Evolutionary conservation across 805 yeast genomes (phyloP), one percentile per base, ranked within the genome.

Genomic region (Candida chilensis): DNA sequence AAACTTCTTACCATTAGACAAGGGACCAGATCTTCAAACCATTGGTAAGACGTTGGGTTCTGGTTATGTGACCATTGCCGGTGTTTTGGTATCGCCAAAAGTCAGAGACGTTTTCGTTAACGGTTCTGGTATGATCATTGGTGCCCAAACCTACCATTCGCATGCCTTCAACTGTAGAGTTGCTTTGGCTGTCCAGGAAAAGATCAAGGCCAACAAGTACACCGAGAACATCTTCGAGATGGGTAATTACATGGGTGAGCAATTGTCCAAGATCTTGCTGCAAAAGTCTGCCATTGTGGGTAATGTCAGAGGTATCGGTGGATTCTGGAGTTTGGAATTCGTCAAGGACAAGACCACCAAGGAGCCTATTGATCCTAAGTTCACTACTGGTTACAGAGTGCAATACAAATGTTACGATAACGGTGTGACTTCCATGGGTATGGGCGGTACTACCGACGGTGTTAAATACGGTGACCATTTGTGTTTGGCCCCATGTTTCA

Each of bases 261-360:
- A 41, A 22, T 39, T 70, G 29, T 38, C 34, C 8, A 42, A 44
- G 16, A 44, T 52, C 33, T 42, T 64, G 40, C 9, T 39, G 50
- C 27, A 47, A 51, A 8, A 42, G 36, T 32, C 37, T n/a, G 13
- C 6, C 6, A 22, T 50, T 54, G 64, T 63, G 27, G 77, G 76
- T 36, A 69, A 68, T 32, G 61, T 70, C 17, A 60, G 77, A 52
- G 78, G 78, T 25, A 40, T 60, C 34, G 78, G 77, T 34, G 66
- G 71, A 7, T 72, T 72, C 52, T 67, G 76, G 68, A 61, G 70
- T 1, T 36, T 71, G 32, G 78, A 71, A 45, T 51, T 69, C 20
- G 73, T 70, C 33, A 59, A 68, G 41, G 52, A 68, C 43, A 60
- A 58, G 30, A 42, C 29, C 10, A 65, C 74, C 10, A 69, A 67